Percentiles rank a stretch among this genome's conserved stretches.
Conservation (phyloP, 1,284 basidiomycete species). For the Ganoderma sp. region DNA sequence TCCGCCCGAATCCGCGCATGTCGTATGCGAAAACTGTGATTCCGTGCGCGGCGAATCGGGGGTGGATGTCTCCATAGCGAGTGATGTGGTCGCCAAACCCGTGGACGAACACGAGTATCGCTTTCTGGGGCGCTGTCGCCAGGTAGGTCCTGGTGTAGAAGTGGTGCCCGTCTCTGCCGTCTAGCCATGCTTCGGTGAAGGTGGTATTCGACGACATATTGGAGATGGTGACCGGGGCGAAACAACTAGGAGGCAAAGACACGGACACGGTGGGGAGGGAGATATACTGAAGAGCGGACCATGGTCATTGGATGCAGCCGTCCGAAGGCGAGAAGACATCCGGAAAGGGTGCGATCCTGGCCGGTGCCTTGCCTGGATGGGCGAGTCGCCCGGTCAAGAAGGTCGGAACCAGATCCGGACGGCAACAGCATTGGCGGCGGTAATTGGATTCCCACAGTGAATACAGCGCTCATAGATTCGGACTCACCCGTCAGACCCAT, state of each 20-base stretch:
- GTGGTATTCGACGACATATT: not conserved
- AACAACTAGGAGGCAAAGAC: not conserved
- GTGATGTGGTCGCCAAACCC: constrained; percentile 83
- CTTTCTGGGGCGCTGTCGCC: constrained; percentile 56
- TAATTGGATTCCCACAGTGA: not conserved
- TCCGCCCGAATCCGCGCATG: constrained; percentile 86
- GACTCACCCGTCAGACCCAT: not conserved
- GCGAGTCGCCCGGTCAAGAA: not conserved
- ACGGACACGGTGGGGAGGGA: not conserved
- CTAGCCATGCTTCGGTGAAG: not conserved
- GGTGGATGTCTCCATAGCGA: constrained; percentile 75
- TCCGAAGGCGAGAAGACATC: constrained; percentile 1
- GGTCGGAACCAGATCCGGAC: not conserved
- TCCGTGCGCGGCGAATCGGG: constrained; percentile 57
- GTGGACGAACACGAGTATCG: constrained; percentile 80
- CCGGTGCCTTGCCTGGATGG: not conserved
- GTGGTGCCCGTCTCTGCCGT: not conserved
- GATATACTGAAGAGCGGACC: not conserved
- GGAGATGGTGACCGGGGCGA: not conserved
- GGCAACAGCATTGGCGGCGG: not conserved
- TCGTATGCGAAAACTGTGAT: constrained; percentile 81
- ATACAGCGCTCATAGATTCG: not conserved
- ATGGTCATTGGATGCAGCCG: not conserved
- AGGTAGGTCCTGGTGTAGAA: constrained; percentile 51
- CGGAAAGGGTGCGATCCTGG: not conserved